Percentiles rank a stretch among this genome's conserved stretches.
These are phyloP conservation scores for Waltergamsia citrina DNA, from an alignment of 2,329 filamentous ascomycete species.

Conservation along the genomic window DNA sequence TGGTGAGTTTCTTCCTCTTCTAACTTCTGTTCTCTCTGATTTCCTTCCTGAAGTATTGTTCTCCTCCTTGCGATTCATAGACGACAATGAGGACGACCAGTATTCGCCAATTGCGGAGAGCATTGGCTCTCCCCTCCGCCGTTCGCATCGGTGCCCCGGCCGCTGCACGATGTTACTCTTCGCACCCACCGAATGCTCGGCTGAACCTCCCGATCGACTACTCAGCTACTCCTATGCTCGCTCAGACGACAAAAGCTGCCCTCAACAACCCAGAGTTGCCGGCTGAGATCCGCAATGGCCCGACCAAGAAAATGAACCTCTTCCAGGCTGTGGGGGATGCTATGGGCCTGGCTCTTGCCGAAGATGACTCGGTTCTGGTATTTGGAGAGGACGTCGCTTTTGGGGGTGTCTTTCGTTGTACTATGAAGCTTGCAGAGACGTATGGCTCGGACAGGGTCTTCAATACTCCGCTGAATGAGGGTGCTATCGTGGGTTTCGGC, in stretches of 20 bases:
- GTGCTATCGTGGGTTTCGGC: conserved; percentile 89
- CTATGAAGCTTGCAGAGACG: conserved; percentile 79
- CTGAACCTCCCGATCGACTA: conserved; percentile 89
- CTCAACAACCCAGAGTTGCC: conserved; percentile 66
- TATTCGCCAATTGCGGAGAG: conserved; percentile 18
- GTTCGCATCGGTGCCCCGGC: not conserved
- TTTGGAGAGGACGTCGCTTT: conserved; percentile 98
- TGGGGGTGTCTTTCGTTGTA: conserved; percentile 91
- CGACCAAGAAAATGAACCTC: conserved; percentile 82
- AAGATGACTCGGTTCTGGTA: conserved; percentile 77
- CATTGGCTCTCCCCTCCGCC: conserved; percentile 10
- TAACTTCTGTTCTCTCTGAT: not conserved
- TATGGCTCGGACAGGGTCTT: conserved; percentile 87
- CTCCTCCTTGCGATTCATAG: not conserved
- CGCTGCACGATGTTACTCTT: conserved; percentile 34
- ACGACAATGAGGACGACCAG: conserved; percentile 7
- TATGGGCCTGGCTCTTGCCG: conserved; percentile 68
- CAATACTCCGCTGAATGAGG: conserved; percentile 90
- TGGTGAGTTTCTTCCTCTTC: not conserved
- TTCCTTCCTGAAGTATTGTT: not conserved
- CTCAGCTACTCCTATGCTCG: conserved; percentile 67
- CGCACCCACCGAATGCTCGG: conserved; percentile 47
- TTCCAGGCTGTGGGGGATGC: conserved; percentile 93
- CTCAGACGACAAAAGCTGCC: conserved; percentile 67
- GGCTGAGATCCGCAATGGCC: conserved; percentile 50